These are phyloP conservation scores for Phialophora verrucosa DNA, from an alignment of 2,329 filamentous ascomycete species.

Conservation along the genomic window DNA sequence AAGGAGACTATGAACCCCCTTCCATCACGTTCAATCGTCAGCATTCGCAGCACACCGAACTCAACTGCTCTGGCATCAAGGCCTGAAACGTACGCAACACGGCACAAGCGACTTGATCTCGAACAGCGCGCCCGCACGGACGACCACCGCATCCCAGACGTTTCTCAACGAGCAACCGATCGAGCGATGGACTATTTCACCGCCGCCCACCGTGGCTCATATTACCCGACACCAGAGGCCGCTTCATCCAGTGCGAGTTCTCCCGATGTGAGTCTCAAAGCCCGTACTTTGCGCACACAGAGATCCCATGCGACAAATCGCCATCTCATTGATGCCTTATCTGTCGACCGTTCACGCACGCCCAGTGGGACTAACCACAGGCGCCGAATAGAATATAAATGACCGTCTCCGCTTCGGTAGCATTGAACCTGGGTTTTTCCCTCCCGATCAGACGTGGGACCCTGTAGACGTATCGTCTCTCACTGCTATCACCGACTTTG, in stretches of 20 bases:
- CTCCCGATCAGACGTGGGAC: constrained; percentile 10
- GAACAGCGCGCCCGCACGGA: not conserved
- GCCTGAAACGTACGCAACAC: not conserved
- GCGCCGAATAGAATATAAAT: constrained; percentile 9
- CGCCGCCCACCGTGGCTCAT: constrained; percentile 4
- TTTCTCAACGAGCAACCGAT: too few species aligned
- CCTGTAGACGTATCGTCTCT: constrained; percentile 11
- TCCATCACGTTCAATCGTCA: not conserved
- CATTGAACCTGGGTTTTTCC: not conserved
- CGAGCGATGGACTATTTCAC: constrained; percentile 15
- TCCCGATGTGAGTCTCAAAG: constrained; percentile 14
- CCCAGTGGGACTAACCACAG: not conserved
- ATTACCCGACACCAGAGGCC: constrained; percentile 11
- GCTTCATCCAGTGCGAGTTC: constrained; percentile 18
- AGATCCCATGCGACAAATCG: not conserved
- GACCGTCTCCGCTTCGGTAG: constrained; percentile 10
- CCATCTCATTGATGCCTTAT: not conserved
- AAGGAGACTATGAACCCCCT: not conserved
- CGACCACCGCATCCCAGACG: not conserved
- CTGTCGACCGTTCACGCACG: not conserved
- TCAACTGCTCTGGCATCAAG: not conserved
- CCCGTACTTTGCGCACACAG: not conserved
- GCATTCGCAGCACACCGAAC: not conserved
- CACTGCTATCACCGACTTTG: not conserved
- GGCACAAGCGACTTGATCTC: not conserved